Evolutionary conservation across 345 rosid species (phyloP).

Genomic region (Iberis pinnata): DNA sequence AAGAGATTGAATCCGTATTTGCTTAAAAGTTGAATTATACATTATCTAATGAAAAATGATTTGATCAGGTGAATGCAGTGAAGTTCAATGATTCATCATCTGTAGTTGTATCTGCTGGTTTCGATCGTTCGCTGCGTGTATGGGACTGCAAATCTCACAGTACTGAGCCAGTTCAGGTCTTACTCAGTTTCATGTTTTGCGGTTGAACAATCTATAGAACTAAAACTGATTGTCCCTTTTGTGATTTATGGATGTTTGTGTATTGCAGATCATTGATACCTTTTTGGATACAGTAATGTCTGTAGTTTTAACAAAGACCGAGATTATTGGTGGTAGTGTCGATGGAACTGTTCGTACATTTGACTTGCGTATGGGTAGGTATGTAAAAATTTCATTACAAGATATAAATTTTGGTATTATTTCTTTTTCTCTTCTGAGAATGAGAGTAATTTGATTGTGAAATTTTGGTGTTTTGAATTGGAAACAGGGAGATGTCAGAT

Average conservation of each 20-base stretch:
- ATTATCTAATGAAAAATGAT: not conserved
- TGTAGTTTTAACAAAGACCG: conserved; percentile 81
- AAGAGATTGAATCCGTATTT: not conserved
- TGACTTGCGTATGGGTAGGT: conserved; percentile 93
- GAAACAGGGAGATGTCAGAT: conserved; percentile 72
- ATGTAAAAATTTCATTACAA: conserved; percentile 16
- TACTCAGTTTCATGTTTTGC: not conserved
- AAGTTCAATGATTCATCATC: conserved; percentile 78
- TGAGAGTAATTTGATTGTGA: not conserved
- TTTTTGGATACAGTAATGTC: conserved; percentile 93
- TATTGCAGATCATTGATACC: conserved; percentile 58
- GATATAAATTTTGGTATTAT: not conserved
- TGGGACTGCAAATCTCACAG: conserved; percentile 98
- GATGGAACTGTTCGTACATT: conserved; percentile 98
- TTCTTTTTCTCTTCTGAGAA: not conserved
- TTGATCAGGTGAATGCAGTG: conserved; percentile 75
- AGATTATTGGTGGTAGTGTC: conserved; percentile 92
- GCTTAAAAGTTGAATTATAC: no score
- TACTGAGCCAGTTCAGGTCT: conserved; percentile 91
- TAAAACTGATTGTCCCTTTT: not conserved
- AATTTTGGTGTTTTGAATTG: not conserved
- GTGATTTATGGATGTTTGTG: not conserved
- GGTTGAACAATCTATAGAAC: not conserved
- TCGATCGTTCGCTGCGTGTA: conserved; percentile 79
- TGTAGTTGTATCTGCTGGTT: conserved; percentile 88